Base-by-base conservation (phyloP, 2,329 filamentous ascomycete species). In the Pezicula neosporulosa region DNA sequence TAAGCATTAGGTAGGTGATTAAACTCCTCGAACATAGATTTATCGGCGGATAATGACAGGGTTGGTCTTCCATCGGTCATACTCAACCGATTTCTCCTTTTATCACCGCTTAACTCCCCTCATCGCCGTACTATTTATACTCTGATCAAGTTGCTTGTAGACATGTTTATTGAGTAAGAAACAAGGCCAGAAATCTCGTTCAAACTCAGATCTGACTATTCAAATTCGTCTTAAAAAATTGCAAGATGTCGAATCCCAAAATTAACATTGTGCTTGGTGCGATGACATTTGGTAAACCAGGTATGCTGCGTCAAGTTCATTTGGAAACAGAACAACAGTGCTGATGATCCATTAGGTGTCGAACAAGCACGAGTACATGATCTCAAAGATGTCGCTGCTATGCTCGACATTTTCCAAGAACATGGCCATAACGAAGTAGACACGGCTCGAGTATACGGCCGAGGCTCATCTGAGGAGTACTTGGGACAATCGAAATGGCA, bases 391-490 rank as follows among this genome's bases (percentile, higher is more conserved):
- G 83, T 77, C 66, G 82, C 79, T 52, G 74, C 76, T 54, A 79
- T 79, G 47, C 74, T 89, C 35, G 81, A 87, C 64, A 74, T 81
- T 55, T 82, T 89, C 63, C 82, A 87, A 64, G 71, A 74, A 21
- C 76, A 82, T 60, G 85, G 85, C 16, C 84, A 88, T 69, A 78
- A 81, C 60, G 86, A 90, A 61, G 66, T 90, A 47, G 86, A 90
- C 64, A 89, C 85, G 1, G 85, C 86, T 0, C 77, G 85, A 13
- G 66, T 77, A 3, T 90, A 90, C 56, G 74, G 85, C 42, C 77
- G 70, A 28, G 85, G 86, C 44, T 73, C 78, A 47, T 84, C 87
- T 48, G 87, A 90, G 64, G 77, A 74, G 16, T 86, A 78, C 66
- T 83, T 83, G 4, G 72, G 74, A 7, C 48, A 60, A 71, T 80